phyloP scores from a whole-genome alignment of 1,284 basidiomycete genomes.

The Ganoderma boninense region DNA sequence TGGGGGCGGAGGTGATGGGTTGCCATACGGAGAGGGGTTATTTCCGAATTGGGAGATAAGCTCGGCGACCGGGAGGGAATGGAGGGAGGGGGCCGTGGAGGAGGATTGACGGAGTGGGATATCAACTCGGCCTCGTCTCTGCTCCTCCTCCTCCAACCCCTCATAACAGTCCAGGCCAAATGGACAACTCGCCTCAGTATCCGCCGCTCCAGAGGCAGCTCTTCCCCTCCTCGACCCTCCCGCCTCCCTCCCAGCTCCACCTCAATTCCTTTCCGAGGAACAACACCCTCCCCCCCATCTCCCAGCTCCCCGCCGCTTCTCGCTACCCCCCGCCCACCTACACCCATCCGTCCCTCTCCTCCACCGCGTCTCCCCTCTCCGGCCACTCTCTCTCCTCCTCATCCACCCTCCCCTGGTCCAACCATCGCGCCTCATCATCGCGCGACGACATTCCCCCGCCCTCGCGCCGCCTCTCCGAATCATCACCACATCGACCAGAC shows the following conservation, averaged over 20 bases:
- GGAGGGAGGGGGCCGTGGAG: slow-evolving; percentile 11
- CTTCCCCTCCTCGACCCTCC: slow-evolving; percentile 49
- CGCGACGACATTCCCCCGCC: slow-evolving; percentile 45
- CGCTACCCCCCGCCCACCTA: slow-evolving; percentile 46
- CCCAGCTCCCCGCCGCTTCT: slow-evolving; percentile 38
- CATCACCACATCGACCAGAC: slow-evolving; percentile 37
- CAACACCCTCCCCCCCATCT: slow-evolving; percentile 49
- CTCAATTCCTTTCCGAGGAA: slow-evolving; percentile 47
- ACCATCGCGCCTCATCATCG: slow-evolving; percentile 44
- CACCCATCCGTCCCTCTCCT: slow-evolving; percentile 45
- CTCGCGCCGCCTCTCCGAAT: slow-evolving; percentile 35
- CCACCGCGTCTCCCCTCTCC: slow-evolving; percentile 41
- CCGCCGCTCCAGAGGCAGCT: slow-evolving; percentile 38
- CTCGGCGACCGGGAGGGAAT: slow-evolving; percentile 15
- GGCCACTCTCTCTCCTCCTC: slow-evolving; percentile 39
- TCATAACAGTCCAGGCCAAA: slow-evolving; percentile 35
- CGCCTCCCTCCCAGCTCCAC: slow-evolving; percentile 54
- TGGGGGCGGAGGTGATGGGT: slow-evolving; percentile 16
- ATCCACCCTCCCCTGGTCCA: slow-evolving; percentile 43
- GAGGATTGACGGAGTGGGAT: slow-evolving; percentile 11
- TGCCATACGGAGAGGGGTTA: neutral
- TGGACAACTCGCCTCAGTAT: slow-evolving; percentile 42
- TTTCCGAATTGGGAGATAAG: slow-evolving; percentile 11
- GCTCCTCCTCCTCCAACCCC: slow-evolving; percentile 23
- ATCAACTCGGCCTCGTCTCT: slow-evolving; percentile 19